Evolutionary conservation across 305 asterid genomes (phyloP).

Genomic region (Striga hermonthica): DNA sequence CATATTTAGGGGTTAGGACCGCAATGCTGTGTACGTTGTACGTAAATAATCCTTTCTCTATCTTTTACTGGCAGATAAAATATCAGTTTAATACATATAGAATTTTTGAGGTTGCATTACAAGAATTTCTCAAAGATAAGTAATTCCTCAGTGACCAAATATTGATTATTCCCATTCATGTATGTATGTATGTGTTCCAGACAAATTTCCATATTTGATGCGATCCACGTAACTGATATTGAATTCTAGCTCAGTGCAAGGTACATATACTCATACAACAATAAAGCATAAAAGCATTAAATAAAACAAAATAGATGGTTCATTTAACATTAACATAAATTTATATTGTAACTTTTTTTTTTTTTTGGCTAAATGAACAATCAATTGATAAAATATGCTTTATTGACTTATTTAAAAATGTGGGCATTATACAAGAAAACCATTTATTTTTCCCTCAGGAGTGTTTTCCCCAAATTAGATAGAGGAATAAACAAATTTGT

Average conservation of each 20-base stretch:
- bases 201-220: background rate
- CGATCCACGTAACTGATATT: constrained; percentile 13
- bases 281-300: constrained; percentile 3
- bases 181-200: background rate
- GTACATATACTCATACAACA: constrained; percentile 4
- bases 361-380: too few species aligned
- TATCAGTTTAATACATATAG: constrained; percentile 9
- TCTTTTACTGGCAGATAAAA: constrained; percentile 3
- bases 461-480: background rate
- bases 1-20: background rate
- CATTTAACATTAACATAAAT: background rate
- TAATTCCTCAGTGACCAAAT: background rate
- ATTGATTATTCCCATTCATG: background rate
- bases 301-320: background rate
- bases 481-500: background rate
- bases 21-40: background rate
- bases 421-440: background rate
- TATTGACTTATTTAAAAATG: background rate
- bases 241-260: constrained; percentile 17
- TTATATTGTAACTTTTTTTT: background rate
- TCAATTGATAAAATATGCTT: background rate
- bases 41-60: constrained; percentile 4
- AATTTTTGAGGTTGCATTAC: background rate
- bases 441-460: constrained; percentile 3
- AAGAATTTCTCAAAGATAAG: constrained; percentile 1